Base-by-base conservation (phyloP, 257 asterid species). In the Solanum megistacrolobum region DNA sequence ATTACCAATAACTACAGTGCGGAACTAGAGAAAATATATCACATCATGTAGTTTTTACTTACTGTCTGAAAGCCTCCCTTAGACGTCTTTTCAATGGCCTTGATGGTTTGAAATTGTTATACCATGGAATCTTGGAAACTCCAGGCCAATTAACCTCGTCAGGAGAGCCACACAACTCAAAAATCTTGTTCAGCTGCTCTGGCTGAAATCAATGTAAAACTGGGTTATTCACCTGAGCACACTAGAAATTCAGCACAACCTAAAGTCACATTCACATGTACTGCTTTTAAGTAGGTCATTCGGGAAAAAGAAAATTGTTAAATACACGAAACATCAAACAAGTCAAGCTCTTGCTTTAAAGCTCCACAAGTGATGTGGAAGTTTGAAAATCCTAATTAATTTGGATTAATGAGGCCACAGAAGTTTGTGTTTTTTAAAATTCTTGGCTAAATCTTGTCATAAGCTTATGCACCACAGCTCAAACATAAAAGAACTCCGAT, bases 121-220 rank as follows among this genome's bases (percentile, higher is more conserved):
- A 97, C 99, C 98, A 97, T 23, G 98, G 98, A 62, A 94, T 91
- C 96, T 96, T 97, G 46, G 99, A 93, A 87, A 97, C 99, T 83
- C 99, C 99, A 84, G 99, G 99, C 99, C 99, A 97, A 16, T 91
- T 91, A 85, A 92, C 81, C 92, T 97, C 99, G 89, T 97, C 99
- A 46, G 99, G 99, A 43, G 96, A 89, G 82, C 99, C 99, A 92
- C 99, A 97, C 87, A 97, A 98, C 93, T 97, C 98, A 89, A 91
- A 97, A 90, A 97, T 97, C 92, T 94, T 97, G 88, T 89, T 94
- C 88, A 97, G 91, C 93, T 97, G 99, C 87, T 97, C 99, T n/a
- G 98, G 97, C 99, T 97, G 92, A 90, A 91, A 88, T 13, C 86
- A 73, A 39, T 48, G 71, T 5, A 29, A 82, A 31, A 79, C 27